A percentile compares a stretch with the other conserved stretches of the same genome.
Evolutionary conservation across 768 basidiomycete species (phyloP).

Genomic region (Cubamyces sp.): DNA sequence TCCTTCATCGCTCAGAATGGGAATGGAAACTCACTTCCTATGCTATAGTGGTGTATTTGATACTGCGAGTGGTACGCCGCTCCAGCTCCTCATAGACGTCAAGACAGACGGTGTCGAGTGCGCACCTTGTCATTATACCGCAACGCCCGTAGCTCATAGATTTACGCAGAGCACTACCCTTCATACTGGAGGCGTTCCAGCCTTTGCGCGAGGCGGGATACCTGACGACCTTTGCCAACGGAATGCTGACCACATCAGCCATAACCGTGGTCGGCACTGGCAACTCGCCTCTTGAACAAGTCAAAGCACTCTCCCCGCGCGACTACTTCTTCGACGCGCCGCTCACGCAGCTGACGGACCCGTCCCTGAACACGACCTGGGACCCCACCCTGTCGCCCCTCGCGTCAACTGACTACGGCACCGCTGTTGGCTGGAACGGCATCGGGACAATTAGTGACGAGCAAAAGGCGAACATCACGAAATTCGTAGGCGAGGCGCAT

Average conservation of each 20-base stretch:
- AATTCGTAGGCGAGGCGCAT: slow-evolving; percentile 49
- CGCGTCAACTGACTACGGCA: slow-evolving; percentile 53
- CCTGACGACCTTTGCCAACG: slow-evolving; percentile 50
- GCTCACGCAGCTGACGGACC: slow-evolving; percentile 43
- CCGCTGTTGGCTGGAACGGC: slow-evolving; percentile 52
- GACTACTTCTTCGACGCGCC: slow-evolving; percentile 59
- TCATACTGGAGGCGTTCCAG: slow-evolving; percentile 47
- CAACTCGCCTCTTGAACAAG: slow-evolving; percentile 51
- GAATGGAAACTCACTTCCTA: slow-evolving; percentile 2
- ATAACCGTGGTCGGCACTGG: slow-evolving; percentile 55
- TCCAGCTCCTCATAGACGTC: slow-evolving; percentile 56
- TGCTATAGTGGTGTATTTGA: slow-evolving; percentile 53
- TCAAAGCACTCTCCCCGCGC: slow-evolving; percentile 48
- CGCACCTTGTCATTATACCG: slow-evolving; percentile 21
- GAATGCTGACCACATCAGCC: slow-evolving; percentile 40
- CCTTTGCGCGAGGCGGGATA: slow-evolving; percentile 49
- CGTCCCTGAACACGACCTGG: slow-evolving; percentile 44
- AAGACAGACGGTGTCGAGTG: slow-evolving; percentile 55
- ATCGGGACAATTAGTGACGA: slow-evolving; percentile 46
- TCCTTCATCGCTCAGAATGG: not conserved
- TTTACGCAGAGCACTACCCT: slow-evolving; percentile 44
- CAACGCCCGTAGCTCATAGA: slow-evolving; percentile 10
- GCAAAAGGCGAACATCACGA: slow-evolving; percentile 43
- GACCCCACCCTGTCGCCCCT: slow-evolving; percentile 48
- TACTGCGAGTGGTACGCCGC: slow-evolving; percentile 42